A percentile compares a stretch with the other conserved stretches of the same genome.
phyloP scores from a whole-genome alignment of 495 filamentous ascomycete species.

The Annulohypoxylon maeteangense region DNA sequence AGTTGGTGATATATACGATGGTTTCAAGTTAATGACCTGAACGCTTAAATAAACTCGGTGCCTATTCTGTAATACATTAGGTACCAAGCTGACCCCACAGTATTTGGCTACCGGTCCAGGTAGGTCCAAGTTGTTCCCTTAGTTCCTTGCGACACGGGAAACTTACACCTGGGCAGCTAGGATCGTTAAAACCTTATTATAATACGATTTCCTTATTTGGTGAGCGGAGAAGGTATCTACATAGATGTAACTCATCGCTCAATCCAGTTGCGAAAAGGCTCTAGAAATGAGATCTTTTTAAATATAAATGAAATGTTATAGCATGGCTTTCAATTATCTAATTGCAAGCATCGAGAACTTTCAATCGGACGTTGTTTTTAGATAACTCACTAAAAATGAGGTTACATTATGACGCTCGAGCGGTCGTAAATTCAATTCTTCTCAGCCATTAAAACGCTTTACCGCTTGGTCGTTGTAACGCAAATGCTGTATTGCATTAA shows the following conservation, averaged over 20 bases:
- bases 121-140: too few relatives aligned
- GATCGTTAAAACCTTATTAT: background rate
- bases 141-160: background rate
- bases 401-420: background rate
- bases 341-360: background rate
- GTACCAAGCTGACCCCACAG: too few relatives aligned
- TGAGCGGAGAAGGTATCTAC: too few relatives aligned
- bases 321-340: background rate
- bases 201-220: background rate
- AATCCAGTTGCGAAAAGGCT: background rate
- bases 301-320: background rate
- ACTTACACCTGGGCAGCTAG: background rate
- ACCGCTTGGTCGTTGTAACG: background rate
- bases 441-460: background rate
- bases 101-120: too few relatives aligned
- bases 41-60: background rate
- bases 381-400: background rate
- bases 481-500: background rate
- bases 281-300: background rate
- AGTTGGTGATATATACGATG: background rate
- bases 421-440: background rate
- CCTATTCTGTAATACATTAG: too few relatives aligned
- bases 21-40: background rate
- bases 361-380: slow-evolving; percentile 1
- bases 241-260: background rate